phyloP scores from a whole-genome alignment of 768 basidiomycete species.

The Roridomyces roridus region DNA sequence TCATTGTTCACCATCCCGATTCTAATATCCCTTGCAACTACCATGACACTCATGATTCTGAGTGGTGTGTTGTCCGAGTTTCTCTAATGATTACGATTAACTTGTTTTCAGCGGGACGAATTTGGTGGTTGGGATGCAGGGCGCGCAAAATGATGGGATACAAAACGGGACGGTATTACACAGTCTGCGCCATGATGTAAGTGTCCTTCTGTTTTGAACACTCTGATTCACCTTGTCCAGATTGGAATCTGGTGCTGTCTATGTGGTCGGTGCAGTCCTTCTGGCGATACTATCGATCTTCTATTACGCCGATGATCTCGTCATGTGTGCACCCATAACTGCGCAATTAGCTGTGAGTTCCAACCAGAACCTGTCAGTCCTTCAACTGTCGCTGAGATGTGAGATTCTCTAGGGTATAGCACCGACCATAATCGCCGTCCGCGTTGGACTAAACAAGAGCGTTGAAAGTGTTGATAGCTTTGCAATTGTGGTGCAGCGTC shows the following conservation, averaged over 20 bases:
- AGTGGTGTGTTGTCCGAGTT: no score
- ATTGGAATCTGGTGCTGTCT: no score
- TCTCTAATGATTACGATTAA: slow-evolving; percentile 1
- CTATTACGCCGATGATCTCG: no score
- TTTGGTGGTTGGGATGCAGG: not conserved
- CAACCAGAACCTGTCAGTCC: no score
- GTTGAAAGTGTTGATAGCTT: not conserved
- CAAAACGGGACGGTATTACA: not conserved
- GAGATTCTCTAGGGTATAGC: not conserved
- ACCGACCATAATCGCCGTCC: not conserved
- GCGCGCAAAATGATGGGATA: not conserved
- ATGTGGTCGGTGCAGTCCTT: no score
- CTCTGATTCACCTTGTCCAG: no score
- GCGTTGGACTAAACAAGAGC: not conserved
- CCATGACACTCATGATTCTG: slow-evolving; percentile 1
- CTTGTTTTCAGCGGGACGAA: not conserved
- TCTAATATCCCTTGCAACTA: not conserved
- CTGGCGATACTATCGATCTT: no score
- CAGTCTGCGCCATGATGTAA: not conserved
- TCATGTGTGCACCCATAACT: no score
- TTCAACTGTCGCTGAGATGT: not conserved
- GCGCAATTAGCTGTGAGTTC: no score
- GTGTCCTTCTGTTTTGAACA: no score
- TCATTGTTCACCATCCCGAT: not conserved
- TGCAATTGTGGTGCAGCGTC: not conserved